Evolutionary conservation across 148 eudicot genomes (phyloP).

Genomic region (Beta vulgaris): DNA sequence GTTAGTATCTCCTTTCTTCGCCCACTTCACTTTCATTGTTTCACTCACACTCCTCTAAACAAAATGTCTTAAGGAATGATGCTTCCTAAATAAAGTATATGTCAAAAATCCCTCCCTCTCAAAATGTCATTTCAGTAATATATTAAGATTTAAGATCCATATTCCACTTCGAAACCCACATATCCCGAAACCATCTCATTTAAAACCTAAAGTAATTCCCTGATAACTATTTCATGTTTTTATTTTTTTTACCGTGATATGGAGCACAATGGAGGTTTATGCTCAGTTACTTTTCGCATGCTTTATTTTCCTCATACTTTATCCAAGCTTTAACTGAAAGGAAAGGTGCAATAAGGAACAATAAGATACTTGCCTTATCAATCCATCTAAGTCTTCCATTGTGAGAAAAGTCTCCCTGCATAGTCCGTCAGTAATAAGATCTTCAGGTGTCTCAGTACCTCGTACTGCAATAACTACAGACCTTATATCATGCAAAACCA

Average conservation of each 20-base stretch:
- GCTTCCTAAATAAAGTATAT: background rate
- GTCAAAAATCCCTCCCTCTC: background rate
- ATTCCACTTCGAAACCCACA: background rate
- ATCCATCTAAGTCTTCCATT: conserved; percentile 56
- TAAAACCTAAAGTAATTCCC: background rate
- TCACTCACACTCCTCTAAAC: background rate
- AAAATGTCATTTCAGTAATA: background rate
- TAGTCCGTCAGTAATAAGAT: conserved; percentile 73
- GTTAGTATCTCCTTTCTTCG: background rate
- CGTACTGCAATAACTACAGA: conserved; percentile 65
- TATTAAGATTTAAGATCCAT: too few species aligned
- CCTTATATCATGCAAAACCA: conserved; percentile 52
- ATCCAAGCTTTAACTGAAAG: background rate
- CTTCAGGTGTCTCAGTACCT: conserved; percentile 84
- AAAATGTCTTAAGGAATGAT: background rate
- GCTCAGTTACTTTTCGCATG: background rate
- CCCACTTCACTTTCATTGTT: background rate
- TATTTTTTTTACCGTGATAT: background rate
- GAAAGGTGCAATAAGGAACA: conserved; percentile 10
- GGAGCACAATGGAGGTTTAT: background rate
- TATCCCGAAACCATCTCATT: background rate
- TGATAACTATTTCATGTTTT: background rate
- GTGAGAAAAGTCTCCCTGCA: conserved; percentile 69
- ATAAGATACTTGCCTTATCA: conserved; percentile 51
- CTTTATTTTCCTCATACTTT: background rate